These are phyloP conservation scores for Trichosporon coremiiforme DNA, from an alignment of 1,284 basidiomycete species.

Conservation along the genomic window DNA sequence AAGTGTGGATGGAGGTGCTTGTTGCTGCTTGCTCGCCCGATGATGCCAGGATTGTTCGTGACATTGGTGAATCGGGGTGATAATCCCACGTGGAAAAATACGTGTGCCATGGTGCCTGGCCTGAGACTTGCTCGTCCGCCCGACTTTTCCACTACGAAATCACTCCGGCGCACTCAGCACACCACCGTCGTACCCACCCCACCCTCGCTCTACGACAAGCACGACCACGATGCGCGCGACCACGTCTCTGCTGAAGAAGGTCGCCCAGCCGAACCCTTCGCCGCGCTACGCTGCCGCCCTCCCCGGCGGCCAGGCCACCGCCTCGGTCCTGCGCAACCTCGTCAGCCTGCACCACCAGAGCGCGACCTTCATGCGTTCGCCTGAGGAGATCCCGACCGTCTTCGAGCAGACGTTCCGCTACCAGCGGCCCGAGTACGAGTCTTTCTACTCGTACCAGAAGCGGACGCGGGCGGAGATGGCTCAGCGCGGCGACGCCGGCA, in stretches of 20 bases:
- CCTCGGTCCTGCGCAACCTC: constrained; percentile 39
- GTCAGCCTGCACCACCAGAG: constrained; percentile 51
- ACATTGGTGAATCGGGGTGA: not conserved
- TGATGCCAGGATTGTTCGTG: not conserved
- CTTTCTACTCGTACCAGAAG: constrained; percentile 28
- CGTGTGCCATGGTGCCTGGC: not conserved
- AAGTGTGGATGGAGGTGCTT: not conserved
- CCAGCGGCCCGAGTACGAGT: constrained; percentile 28
- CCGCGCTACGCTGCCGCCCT: constrained; percentile 15
- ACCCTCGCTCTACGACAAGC: not conserved
- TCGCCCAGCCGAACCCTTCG: not conserved
- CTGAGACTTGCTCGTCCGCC: not conserved
- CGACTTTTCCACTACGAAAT: constrained; percentile 15
- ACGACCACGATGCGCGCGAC: constrained; percentile 14
- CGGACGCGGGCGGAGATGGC: not conserved
- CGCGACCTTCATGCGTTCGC: constrained; percentile 47
- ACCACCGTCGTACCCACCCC: not conserved
- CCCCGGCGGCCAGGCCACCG: constrained; percentile 33
- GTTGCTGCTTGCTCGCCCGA: not conserved
- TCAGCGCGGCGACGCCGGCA: constrained; percentile 18
- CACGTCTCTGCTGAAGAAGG: constrained; percentile 2
- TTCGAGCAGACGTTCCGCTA: constrained; percentile 45
- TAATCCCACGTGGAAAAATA: not conserved
- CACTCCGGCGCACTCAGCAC: not conserved
- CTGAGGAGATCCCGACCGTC: constrained; percentile 37